Base-by-base conservation (phyloP, 352 stramenopile genomes). In the Phytophthora megakarya region DNA sequence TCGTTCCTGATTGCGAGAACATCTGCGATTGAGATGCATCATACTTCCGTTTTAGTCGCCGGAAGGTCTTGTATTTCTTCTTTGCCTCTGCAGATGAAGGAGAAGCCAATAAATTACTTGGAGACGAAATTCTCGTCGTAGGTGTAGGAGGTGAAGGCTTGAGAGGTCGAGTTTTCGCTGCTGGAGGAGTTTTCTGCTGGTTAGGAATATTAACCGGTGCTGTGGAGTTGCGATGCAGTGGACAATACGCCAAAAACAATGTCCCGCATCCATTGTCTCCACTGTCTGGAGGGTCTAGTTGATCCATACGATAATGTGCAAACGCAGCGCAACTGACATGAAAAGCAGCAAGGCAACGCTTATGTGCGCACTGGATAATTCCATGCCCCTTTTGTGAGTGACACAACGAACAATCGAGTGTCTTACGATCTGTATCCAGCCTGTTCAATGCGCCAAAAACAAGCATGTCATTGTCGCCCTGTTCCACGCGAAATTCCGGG, bases 301-400 rank as follows among this genome's bases (percentile, higher is more conserved):
- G 80, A 30, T 86, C 65, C 51, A 92, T 81, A 21, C 67, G 65
- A 63, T 89, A 91, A 12, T 78, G 62, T 5, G 83, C 84, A 58
- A 61, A 78, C 4, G 74, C 75, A 19, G 81, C 87, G 42, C 87
- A 96, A 32, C 79, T 93, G 18, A 93, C 84, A 61, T 96, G 87
- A 66, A 96, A 96, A 6, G 85, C 83, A 23, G 63, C 37, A 11
- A 96, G 54, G 30, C 87, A 96, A 22, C 75, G 72, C 59, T 87
- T 85, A 59, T 89, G 72, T 2, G 81, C 85, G 35, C 87, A 96
- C 52, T 96, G 87, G 30, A 96, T 89, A 47, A 92, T 78, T 1
- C 87, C 87, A 26, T 61, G 50, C 0, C 78, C 78, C 12, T 79
- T 74, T 4, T 57, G 69, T 5, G 87, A 93, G 59, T 86, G 75